Percentiles rank a stretch among this genome's conserved stretches.
Evolutionary conservation across 2,329 filamentous ascomycete species (phyloP).

Genomic region (Teratosphaeria viscida): DNA sequence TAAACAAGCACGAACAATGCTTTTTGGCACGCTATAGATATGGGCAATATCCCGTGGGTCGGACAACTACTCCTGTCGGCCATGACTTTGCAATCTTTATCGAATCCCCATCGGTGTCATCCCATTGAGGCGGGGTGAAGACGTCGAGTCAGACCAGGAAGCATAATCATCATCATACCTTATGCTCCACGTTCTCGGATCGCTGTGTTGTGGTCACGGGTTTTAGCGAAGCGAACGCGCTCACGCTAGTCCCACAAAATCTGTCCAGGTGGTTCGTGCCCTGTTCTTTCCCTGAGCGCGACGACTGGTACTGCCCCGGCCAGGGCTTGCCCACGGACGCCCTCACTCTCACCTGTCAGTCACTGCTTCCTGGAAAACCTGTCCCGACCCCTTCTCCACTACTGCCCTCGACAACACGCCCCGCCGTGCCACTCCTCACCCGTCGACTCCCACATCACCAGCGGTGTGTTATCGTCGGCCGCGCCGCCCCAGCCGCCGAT

Average conservation of each 20-base stretch:
- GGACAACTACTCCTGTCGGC: background rate
- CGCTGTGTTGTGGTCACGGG: background rate
- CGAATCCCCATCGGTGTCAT: background rate
- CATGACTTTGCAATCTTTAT: background rate
- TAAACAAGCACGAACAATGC: background rate
- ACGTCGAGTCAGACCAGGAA: background rate
- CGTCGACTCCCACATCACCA: background rate
- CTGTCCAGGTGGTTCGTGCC: background rate
- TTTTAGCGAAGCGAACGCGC: background rate
- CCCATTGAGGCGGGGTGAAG: background rate
- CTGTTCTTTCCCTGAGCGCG: background rate
- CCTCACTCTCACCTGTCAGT: background rate
- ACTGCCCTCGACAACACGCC: background rate
- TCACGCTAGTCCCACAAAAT: background rate
- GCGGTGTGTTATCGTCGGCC: background rate
- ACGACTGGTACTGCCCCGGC: background rate
- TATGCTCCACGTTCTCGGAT: too few relatives aligned
- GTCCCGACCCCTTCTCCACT: background rate
- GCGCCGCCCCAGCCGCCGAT: background rate
- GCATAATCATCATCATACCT: background rate
- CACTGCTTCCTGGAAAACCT: background rate
- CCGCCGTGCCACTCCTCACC: background rate
- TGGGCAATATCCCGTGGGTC: too few relatives aligned
- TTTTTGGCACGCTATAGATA: too few relatives aligned
- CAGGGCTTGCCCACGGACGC: background rate